Conservation (phyloP, 2,329 filamentous ascomycete species). For the Cladosporium velox region DNA sequence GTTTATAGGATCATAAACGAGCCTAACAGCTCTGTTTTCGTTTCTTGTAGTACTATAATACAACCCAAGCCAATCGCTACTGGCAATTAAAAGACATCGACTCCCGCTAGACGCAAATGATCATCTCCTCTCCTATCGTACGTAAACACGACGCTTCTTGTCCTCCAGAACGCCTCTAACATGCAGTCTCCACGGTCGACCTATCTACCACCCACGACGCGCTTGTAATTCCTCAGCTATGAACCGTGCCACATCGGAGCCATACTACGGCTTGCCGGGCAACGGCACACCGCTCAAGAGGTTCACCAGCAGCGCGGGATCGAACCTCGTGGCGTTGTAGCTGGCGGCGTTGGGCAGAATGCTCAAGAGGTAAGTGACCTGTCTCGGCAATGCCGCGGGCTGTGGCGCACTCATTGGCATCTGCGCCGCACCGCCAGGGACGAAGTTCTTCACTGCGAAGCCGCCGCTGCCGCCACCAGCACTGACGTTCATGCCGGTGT, state of each 20-base stretch:
- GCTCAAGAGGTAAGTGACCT: constrained; percentile 54
- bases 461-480: constrained; percentile 29
- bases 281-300: constrained; percentile 65
- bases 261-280: constrained; percentile 9
- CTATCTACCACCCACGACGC: not conserved
- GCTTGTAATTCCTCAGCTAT: not conserved
- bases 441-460: constrained; percentile 38
- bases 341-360: constrained; percentile 68
- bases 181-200: not conserved
- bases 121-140: not conserved
- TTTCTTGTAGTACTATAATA: not conserved
- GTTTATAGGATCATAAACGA: not conserved
- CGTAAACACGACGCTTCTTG: not conserved
- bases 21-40: not conserved
- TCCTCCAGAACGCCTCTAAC: not conserved
- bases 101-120: not conserved
- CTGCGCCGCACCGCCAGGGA: constrained; percentile 24
- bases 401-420: constrained; percentile 30
- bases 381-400: constrained; percentile 71
- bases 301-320: constrained; percentile 68
- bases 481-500: constrained; percentile 11
- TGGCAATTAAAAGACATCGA: not conserved
- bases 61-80: not conserved
- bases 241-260: not conserved
- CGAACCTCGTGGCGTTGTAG: constrained; percentile 72